phyloP scores from a whole-genome alignment of 1,284 basidiomycete genomes.

The Irpex lacteus region DNA sequence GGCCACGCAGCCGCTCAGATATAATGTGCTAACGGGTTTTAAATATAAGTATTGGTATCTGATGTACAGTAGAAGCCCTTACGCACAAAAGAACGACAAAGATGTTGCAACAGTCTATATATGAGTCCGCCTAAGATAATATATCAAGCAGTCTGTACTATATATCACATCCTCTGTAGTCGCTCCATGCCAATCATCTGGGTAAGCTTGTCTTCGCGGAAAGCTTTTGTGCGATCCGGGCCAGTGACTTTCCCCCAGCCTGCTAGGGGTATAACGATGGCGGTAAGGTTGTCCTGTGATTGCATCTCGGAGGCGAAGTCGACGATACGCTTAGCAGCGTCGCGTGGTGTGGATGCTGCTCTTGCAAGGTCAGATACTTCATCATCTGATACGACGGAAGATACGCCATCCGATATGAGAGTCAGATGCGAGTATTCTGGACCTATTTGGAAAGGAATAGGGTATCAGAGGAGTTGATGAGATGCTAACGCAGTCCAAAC shows the following conservation, averaged over 20 bases:
- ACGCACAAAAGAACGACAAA: background rate
- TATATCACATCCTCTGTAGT: conserved; percentile 62
- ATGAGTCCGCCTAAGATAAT: too few relatives aligned
- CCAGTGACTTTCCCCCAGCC: conserved; percentile 88
- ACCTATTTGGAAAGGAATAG: conserved; percentile 38
- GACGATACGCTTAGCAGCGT: conserved; percentile 82
- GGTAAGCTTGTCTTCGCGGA: conserved; percentile 76
- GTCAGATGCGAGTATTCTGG: conserved; percentile 78
- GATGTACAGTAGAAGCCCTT: background rate
- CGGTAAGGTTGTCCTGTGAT: conserved; percentile 90
- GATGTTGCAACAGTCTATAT: background rate
- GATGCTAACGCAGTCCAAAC: conserved; percentile 9
- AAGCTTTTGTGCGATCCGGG: conserved; percentile 75
- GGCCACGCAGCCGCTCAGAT: conserved; percentile 90
- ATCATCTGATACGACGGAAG: conserved; percentile 88
- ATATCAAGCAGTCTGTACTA: too few relatives aligned
- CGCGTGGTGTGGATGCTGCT: conserved; percentile 66
- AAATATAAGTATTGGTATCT: background rate
- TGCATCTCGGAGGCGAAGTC: conserved; percentile 89
- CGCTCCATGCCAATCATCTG: conserved; percentile 76
- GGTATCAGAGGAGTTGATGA: background rate
- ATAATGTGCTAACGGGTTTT: conserved; percentile 34
- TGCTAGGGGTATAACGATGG: conserved; percentile 87
- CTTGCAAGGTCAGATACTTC: conserved; percentile 92
- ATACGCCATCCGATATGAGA: conserved; percentile 88